Evolutionary conservation across 192 early-diverging fungal genomes (phyloP).

Genomic region (Podila epigama): DNA sequence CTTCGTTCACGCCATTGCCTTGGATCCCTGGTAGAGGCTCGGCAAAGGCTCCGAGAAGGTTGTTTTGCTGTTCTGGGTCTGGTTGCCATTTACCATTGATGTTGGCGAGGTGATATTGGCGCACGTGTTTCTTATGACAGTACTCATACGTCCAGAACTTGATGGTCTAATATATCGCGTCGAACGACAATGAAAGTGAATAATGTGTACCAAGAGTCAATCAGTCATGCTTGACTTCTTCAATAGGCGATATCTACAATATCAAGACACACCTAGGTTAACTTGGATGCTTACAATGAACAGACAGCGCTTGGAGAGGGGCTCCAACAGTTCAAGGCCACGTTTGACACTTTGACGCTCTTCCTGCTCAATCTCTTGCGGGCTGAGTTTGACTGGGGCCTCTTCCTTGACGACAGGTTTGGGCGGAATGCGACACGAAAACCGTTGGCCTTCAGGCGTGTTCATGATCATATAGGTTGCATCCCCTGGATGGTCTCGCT

Average conservation of each 20-base stretch:
- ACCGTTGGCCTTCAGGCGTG: conserved; percentile 49
- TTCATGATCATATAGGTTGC: conserved; percentile 50
- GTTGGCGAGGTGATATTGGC: conserved; percentile 45
- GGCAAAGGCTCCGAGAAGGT: conserved; percentile 39
- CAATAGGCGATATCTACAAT: conserved; percentile 8
- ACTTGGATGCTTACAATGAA: conserved; percentile 31
- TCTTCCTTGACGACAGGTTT: conserved; percentile 28
- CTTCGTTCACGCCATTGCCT: background rate
- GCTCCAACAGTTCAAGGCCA: conserved; percentile 65
- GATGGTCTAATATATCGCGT: background rate
- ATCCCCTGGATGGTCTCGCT: background rate
- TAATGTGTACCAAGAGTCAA: too few relatives aligned
- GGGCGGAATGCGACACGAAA: conserved; percentile 63
- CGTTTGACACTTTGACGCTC: conserved; percentile 50
- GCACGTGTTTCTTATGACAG: conserved; percentile 66
- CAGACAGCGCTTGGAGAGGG: conserved; percentile 59
- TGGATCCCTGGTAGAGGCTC: conserved; percentile 22
- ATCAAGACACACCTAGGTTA: background rate
- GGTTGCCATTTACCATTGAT: conserved; percentile 49
- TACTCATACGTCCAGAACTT: conserved; percentile 89
- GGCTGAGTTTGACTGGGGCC: conserved; percentile 10
- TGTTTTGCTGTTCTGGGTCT: conserved; percentile 9
- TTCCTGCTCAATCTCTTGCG: conserved; percentile 44
- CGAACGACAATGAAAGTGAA: conserved; percentile 2
- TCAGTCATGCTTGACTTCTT: too few relatives aligned